Conservation (phyloP, 495 filamentous ascomycete species). For the Aspergillus carlsbadensis region DNA sequence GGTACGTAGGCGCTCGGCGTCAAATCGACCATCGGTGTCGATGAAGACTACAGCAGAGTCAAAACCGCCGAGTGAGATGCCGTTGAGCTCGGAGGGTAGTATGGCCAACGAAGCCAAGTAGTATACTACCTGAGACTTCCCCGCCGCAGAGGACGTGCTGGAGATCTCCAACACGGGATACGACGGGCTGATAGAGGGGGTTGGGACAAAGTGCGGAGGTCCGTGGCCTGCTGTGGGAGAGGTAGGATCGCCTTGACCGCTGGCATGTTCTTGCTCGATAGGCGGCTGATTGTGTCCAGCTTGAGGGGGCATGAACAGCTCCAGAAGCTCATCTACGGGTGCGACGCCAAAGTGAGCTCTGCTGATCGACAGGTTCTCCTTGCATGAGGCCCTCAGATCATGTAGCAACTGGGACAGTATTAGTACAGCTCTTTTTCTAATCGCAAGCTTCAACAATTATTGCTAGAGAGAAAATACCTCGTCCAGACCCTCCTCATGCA, state of each 20-base stretch:
- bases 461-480: constrained; percentile 47
- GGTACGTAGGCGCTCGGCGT: constrained; percentile 52
- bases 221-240: constrained; percentile 8
- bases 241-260: constrained; percentile 8
- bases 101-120: constrained; percentile 60
- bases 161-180: constrained; percentile 57
- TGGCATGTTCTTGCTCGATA: not conserved
- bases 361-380: constrained; percentile 1
- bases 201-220: constrained; percentile 10
- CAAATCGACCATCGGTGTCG: constrained; percentile 69
- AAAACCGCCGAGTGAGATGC: constrained; percentile 42
- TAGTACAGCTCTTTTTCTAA: not conserved
- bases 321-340: constrained; percentile 49
- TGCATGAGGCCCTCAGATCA: constrained; percentile 33
- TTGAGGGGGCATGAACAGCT: constrained; percentile 37
- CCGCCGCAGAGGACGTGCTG: constrained; percentile 52
- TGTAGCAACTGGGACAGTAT: constrained; percentile 45
- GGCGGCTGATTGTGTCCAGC: not conserved
- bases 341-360: constrained; percentile 36
- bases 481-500: constrained; percentile 62
- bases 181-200: constrained; percentile 23
- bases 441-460: not conserved
- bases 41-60: constrained; percentile 63
- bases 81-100: constrained; percentile 46
- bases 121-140: constrained; percentile 68